These are phyloP conservation scores for Peniophora sp. DNA, from an alignment of 1,284 basidiomycete species.

Conservation along the genomic window DNA sequence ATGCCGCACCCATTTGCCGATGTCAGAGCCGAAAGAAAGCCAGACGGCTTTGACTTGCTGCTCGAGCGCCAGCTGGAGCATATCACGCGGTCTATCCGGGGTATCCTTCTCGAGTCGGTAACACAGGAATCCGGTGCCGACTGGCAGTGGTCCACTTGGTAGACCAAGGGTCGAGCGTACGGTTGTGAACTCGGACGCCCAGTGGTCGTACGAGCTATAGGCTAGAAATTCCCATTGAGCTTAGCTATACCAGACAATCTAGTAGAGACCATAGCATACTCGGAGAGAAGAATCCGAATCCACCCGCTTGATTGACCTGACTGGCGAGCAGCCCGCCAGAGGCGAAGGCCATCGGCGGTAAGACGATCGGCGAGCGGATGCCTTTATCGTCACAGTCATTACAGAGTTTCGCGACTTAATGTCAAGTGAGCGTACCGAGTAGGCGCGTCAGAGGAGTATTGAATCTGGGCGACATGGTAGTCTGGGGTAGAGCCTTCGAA, in stretches of 20 bases:
- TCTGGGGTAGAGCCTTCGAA: not conserved
- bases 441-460: conserved; percentile 29
- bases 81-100: conserved; percentile 11
- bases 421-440: conserved; percentile 18
- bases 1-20: conserved; percentile 51
- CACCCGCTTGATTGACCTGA: conserved; percentile 53
- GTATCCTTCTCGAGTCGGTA: conserved; percentile 60
- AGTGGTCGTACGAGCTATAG: conserved; percentile 31
- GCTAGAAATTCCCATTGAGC: conserved; percentile 25
- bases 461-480: conserved; percentile 12
- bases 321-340: conserved; percentile 57
- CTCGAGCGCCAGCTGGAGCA: conserved; percentile 45
- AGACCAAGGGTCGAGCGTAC: conserved; percentile 33
- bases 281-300: conserved; percentile 61
- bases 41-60: conserved; percentile 58
- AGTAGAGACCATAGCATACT: conserved; percentile 27
- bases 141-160: conserved; percentile 33
- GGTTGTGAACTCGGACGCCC: conserved; percentile 40
- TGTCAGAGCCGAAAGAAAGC: conserved; percentile 59
- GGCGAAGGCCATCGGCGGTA: conserved; percentile 62
- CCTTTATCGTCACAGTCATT: conserved; percentile 22
- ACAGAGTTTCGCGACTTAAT: not conserved
- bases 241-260: not conserved
- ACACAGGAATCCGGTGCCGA: conserved; percentile 67
- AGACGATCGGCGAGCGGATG: conserved; percentile 49